A percentile compares a stretch with the other conserved stretches of the same genome.
These are phyloP conservation scores for Cochlearia excelsa DNA, from an alignment of 345 rosid genomes.

Conservation along the genomic window DNA sequence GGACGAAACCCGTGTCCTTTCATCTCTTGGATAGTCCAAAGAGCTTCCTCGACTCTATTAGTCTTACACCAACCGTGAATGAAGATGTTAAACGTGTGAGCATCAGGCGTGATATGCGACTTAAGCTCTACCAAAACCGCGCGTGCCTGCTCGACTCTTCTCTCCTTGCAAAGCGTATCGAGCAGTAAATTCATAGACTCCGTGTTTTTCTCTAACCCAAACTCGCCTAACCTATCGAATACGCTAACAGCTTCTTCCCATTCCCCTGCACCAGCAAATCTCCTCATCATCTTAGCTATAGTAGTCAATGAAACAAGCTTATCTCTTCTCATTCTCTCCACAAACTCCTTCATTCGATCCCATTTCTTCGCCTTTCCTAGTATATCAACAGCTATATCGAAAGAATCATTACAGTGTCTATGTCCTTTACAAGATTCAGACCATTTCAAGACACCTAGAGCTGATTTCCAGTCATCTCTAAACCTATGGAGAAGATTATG, in stretches of 20 bases:
- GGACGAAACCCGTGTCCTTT: conserved; percentile 63
- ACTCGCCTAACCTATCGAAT: conserved; percentile 57
- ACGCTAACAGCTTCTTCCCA: conserved; percentile 75
- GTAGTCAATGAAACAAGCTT: conserved; percentile 49
- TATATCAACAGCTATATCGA: conserved; percentile 61
- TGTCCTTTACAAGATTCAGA: conserved; percentile 49
- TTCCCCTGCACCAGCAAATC: conserved; percentile 68
- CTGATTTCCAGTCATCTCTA: conserved; percentile 81
- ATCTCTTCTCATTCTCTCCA: conserved; percentile 52
- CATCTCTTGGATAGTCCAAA: conserved; percentile 90
- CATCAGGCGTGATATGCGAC: conserved; percentile 55
- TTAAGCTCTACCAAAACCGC: conserved; percentile 56
- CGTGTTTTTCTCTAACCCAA: conserved; percentile 65
- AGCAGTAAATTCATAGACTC: conserved; percentile 75
- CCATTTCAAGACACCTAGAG: conserved; percentile 73
- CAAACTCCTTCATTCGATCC: conserved; percentile 57
- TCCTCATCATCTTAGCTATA: conserved; percentile 70
- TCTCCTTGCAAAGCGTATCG: conserved; percentile 82
- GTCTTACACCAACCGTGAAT: conserved; percentile 87
- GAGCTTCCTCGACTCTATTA: conserved; percentile 74
- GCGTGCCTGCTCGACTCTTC: conserved; percentile 62
- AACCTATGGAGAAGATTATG: conserved; percentile 54
- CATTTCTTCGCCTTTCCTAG: conserved; percentile 66
- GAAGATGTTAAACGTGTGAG: conserved; percentile 69
- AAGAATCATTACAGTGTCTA: conserved; percentile 42